Evolutionary conservation across 306 rosid genomes (phyloP).

Genomic region (Cucumis sativus): DNA sequence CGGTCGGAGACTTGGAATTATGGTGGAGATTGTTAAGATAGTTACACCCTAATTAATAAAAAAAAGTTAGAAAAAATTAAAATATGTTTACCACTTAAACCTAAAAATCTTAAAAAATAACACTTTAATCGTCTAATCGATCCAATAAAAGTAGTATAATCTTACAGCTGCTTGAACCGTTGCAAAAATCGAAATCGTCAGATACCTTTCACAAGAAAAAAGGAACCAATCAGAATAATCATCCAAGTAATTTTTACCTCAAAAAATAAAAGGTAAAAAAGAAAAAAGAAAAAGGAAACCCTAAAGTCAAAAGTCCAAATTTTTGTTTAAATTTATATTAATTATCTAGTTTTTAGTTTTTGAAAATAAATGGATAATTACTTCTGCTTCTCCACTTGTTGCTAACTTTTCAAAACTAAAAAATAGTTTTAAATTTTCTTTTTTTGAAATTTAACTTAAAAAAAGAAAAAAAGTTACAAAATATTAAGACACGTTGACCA

Average conservation of each 20-base stretch:
- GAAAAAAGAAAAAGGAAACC: not conserved
- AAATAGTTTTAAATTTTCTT: too few relatives aligned
- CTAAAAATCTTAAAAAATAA: too few relatives aligned
- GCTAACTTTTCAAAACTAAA: too few relatives aligned
- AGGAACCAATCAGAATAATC: not conserved
- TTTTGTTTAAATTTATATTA: too few relatives aligned
- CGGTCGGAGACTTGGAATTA: constrained; percentile 71
- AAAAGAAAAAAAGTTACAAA: too few relatives aligned
- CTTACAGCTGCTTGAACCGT: constrained; percentile 78
- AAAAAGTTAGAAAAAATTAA: not conserved
- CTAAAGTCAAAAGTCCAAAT: not conserved
- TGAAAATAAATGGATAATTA: too few relatives aligned
- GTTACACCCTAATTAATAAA: constrained; percentile 51
- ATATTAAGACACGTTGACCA: too few relatives aligned
- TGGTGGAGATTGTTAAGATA: constrained; percentile 63
- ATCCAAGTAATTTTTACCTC: not conserved
- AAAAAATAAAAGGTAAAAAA: too few relatives aligned
- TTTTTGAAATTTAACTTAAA: too few relatives aligned
- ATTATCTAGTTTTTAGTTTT: too few relatives aligned
- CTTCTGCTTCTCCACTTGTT: too few relatives aligned
- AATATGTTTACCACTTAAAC: not conserved
- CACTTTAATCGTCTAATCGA: too few relatives aligned
- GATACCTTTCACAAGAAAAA: constrained; percentile 34
- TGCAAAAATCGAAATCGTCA: constrained; percentile 69
- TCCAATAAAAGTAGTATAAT: not conserved